A percentile compares a stretch with the other conserved stretches of the same genome.
Conservation (phyloP, 2,329 filamentous ascomycete species). For the Volutella citrinella region DNA sequence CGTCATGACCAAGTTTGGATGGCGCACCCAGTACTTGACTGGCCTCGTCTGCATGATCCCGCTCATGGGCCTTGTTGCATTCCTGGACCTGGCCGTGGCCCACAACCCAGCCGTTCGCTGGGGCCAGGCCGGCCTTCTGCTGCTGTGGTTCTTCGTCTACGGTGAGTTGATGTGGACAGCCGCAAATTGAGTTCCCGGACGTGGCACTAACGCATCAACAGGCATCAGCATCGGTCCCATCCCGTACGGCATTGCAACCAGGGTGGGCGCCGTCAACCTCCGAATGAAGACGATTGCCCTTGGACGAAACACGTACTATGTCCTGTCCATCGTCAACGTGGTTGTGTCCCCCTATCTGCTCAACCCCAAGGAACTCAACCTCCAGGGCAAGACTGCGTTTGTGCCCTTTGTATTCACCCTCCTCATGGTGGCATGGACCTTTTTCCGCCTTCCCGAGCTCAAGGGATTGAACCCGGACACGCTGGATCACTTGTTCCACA, state of each 20-base stretch:
- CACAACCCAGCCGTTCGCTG: slow-evolving; percentile 3
- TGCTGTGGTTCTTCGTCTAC: slow-evolving; percentile 10
- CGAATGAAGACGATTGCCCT: slow-evolving; percentile 1
- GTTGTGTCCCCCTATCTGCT: slow-evolving; percentile 26
- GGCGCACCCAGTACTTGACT: slow-evolving; percentile 13
- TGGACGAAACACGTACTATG: neutral
- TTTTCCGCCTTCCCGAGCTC: slow-evolving; percentile 47
- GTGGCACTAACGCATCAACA: too few species aligned
- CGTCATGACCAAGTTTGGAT: slow-evolving; percentile 9
- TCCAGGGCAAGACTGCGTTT: slow-evolving; percentile 34
- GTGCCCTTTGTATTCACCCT: slow-evolving; percentile 30
- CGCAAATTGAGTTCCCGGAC: too few species aligned
- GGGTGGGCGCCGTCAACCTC: neutral
- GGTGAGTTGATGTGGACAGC: too few species aligned
- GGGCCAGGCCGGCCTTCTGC: slow-evolving; percentile 4
- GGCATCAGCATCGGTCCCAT: neutral
- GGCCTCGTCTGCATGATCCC: slow-evolving; percentile 38
- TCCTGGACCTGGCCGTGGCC: slow-evolving; percentile 14
- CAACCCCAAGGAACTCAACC: slow-evolving; percentile 28
- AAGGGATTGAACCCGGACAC: slow-evolving; percentile 48
- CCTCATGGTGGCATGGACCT: slow-evolving; percentile 43
- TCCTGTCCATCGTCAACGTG: slow-evolving; percentile 1
- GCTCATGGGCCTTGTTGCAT: slow-evolving; percentile 35
- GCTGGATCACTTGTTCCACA: slow-evolving; percentile 47
- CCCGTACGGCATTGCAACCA: neutral